Evolutionary conservation across 495 filamentous ascomycete species (phyloP), one percentile per base, ranked within the genome.

Genomic region (Emericellopsis terricola): DNA sequence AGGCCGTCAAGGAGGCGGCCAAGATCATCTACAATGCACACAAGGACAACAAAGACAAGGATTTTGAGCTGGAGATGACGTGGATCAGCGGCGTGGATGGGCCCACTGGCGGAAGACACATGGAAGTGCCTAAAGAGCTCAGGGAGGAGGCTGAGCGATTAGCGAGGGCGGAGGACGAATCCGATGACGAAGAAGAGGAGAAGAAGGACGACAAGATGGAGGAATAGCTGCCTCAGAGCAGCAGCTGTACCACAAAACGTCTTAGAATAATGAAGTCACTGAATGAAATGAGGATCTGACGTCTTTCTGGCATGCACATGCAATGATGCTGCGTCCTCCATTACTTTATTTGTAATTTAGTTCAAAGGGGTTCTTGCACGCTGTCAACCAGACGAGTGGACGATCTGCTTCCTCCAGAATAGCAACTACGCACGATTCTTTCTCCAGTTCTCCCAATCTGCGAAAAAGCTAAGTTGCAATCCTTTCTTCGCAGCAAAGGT

Each of bases 11-110:
- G 64, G 84, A 96, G 62, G 89, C 89, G 14, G 89, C 89, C 36
- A 64, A 83, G 28, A 96, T 97, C 46, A 94, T 97, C 55, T 86
- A 93, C 54, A 71, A 92, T 33, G 84, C 89, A 31, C 89, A 97
- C 52, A 85, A 93, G 50, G 89, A 97, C 49, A 93, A 81, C 68
- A 74, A 76, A 50, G 89, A 97, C 57, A 97, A 96, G 64, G 91
- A 97, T 20, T 96, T 96, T 44, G 91, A 97, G 68, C 62, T 97
- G 21, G 89, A 97, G 65, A 93, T 97, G 89, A 85, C 80, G 41
- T 97, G 89, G 89, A 76, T 96, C 44, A 91, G 81, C 55, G 71
- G 67, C 15, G 46, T 70, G 28, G 71, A 78, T 29, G 83, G 82
- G 10, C 80, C 82, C n/a, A 91, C 85, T 24, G 84, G 87, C 57